Evolutionary conservation across 768 basidiomycete genomes (phyloP), one percentile per base, ranked within the genome.

Genomic region (Boletellus ananas): DNA sequence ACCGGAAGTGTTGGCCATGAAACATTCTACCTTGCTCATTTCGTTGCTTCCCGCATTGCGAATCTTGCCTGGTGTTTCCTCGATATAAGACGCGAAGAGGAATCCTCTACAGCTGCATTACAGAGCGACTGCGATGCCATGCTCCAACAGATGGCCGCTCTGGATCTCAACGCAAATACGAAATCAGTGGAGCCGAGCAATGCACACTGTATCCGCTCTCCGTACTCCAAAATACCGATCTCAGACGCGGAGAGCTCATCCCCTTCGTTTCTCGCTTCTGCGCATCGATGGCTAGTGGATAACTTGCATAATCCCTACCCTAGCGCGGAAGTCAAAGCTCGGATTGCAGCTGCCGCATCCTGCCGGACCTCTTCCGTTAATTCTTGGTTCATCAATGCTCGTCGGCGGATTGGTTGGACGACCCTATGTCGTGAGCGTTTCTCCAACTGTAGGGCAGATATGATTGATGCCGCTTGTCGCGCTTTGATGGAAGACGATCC

Each of bases 301-400:
- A 74, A 83, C 39, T 44, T 82, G 0, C 73, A 78, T 39, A 72
- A 80, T 51, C 81, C 81, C 0, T 83, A 83, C 48, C 81, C 81
- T 0, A 55, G 70, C 5, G 0, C 51, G 4, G 16, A 59, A 63
- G 13, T 47, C 63, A 17, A 72, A 36, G 54, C 72, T 2, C 47
- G 12, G 0, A 43, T 61, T 0, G 57, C 59, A 4, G 59, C 72
- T 0, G 55, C 60, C 0, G 65, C 56, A 31, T 21, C 52, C 55
- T 10, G 18, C 50, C 3, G 68, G 58, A 11, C 52, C 0, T 52
- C 59, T 37, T 68, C 70, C 0, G 45, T 82, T 37, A 72, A 74
- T 34, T 54, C 59, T 0, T 81, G 81, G 81, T 82, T 81, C 29
- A 54, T 70, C 17, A 72, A 74, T 8, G 67, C 64, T 1, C 72